Conservation (phyloP, 2,329 filamentous ascomycete species). For the Ophiostoma tasmaniense region DNA sequence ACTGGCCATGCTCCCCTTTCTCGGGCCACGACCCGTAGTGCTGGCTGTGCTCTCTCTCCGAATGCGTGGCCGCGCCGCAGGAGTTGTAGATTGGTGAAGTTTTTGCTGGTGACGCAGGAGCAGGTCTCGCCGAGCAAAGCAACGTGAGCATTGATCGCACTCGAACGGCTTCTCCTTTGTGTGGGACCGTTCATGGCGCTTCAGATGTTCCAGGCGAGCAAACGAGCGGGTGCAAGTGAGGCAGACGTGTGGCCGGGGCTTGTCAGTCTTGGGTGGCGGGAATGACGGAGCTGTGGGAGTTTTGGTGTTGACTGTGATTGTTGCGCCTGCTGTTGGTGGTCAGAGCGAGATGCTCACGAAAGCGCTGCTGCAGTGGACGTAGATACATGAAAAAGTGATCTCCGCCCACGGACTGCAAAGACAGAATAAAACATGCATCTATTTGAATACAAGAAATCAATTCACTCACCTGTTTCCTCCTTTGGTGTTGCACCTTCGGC, state of each 20-base stretch:
- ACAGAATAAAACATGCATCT: background rate
- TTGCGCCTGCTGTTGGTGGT: conserved; percentile 31
- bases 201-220: conserved; percentile 88
- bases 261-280: conserved; percentile 89
- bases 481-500: background rate
- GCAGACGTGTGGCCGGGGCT: conserved; percentile 91
- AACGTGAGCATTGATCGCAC: conserved; percentile 87
- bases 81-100: conserved; percentile 85
- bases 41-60: conserved; percentile 82
- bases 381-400: background rate
- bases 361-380: background rate
- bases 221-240: conserved; percentile 86
- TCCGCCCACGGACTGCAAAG: background rate
- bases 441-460: background rate
- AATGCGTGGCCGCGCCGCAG: conserved; percentile 77
- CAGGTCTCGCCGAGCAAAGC: conserved; percentile 88
- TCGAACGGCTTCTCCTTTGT: conserved; percentile 99
- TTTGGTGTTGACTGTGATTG: conserved; percentile 45
- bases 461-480: background rate
- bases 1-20: conserved; percentile 83
- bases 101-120: conserved; percentile 96
- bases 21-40: conserved; percentile 62
- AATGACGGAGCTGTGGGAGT: conserved; percentile 34
- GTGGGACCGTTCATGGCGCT: conserved; percentile 94
- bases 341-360: background rate